Evolutionary conservation across 2,329 filamentous ascomycete species (phyloP).

Genomic region (Cladosporium sp.): DNA sequence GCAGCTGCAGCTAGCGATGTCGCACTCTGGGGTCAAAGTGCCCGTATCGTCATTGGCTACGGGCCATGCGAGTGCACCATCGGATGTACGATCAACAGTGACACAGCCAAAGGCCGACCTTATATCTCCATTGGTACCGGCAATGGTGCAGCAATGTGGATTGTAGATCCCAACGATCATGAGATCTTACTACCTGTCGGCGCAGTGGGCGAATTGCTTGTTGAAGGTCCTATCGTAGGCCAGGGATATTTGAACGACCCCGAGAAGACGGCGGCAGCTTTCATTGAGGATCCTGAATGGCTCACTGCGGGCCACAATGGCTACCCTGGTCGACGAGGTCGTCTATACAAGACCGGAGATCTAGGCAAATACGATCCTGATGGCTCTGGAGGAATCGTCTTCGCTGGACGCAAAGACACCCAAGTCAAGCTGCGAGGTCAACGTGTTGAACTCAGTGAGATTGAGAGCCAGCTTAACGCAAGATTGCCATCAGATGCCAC

Average conservation of each 20-base stretch:
- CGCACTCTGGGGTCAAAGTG: constrained; percentile 75
- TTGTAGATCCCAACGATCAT: constrained; percentile 34
- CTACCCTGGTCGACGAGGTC: constrained; percentile 41
- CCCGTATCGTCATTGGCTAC: constrained; percentile 82
- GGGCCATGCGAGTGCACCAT: constrained; percentile 45
- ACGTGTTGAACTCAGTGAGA: constrained; percentile 60
- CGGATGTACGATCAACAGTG: constrained; percentile 23
- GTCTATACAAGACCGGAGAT: constrained; percentile 62
- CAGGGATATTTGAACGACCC: constrained; percentile 44
- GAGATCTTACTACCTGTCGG: constrained; percentile 42
- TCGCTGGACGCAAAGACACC: constrained; percentile 56
- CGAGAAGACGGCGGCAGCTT: constrained; percentile 34
- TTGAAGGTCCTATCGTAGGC: constrained; percentile 49
- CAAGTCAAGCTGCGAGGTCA: constrained; percentile 69
- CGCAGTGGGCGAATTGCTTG: constrained; percentile 48
- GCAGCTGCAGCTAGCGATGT: constrained; percentile 83
- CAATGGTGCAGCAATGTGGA: constrained; percentile 31
- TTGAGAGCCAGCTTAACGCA: constrained; percentile 39
- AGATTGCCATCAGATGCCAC: constrained; percentile 8
- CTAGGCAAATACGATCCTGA: constrained; percentile 57
- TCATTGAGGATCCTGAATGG: constrained; percentile 35
- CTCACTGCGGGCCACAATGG: constrained; percentile 19
- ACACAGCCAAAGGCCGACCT: constrained; percentile 17
- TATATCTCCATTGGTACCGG: constrained; percentile 25
- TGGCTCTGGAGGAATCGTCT: constrained; percentile 49